Evolutionary conservation across 1,284 basidiomycete species (phyloP), one percentile per base, ranked within the genome.

Genomic region (Takashimella koratensis): DNA sequence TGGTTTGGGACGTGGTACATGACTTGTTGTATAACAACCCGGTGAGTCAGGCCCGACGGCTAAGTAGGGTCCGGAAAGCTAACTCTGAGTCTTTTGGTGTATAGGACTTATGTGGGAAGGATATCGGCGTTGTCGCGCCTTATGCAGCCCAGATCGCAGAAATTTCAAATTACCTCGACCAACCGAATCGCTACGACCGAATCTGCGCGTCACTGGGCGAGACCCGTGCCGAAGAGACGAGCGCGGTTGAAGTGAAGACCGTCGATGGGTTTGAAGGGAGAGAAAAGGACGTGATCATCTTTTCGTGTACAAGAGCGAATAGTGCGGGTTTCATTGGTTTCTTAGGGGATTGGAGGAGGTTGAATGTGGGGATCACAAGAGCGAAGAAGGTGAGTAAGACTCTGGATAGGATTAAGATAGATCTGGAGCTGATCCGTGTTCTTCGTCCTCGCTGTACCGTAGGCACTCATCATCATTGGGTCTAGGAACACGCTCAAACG

Each of bases 181-280:
- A 74, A 30, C 10, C 8, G 8, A 16, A 36, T 36, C 30, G 30
- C 10, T 36, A 36, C 16, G 8, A 8, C 30, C 30, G 30, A 16
- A 36, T 36, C 16, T 36, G 30, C 30, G 64, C 73, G 5, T 79
- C 82, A 1, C 78, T 92, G 11, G 88, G 87, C 13, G 70, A 79
- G 5, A 79, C 81, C 45, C 82, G 88, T 40, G 83, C 80, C n/a
- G 75, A 80, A 69, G 83, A 90, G 59, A 69, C 88, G 3, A 67
- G 73, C 1, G 71, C 82, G 45, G 81, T 94, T 49, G 90, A 93
- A 70, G 81, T 93, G 64, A 88, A 86, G 74, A 93, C 90, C 0
- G 90, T 94, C 8, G 90, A 94, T 67, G 93, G 91, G 13, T 97
- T 95, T 71, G 90, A 97, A 72, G 92, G 92, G 1, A 82, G 91